phyloP scores from a whole-genome alignment of 352 stramenopile genomes.

The Nothophytophthora sp. region DNA sequence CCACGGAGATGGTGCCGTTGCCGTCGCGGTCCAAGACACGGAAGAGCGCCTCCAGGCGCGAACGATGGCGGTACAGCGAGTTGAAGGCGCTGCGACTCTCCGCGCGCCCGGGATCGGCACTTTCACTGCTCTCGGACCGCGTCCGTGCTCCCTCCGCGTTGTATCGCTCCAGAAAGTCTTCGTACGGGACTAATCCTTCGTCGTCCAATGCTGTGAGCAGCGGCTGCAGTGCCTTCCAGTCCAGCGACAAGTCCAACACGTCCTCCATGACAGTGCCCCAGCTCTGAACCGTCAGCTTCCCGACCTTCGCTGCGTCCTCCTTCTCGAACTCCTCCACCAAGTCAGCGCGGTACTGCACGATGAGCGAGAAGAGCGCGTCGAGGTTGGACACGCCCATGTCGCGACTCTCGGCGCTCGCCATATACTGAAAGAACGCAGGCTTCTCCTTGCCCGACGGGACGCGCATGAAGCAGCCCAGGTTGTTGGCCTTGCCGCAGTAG shows the following conservation, averaged over 20 bases:
- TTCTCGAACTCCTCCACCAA: conserved; percentile 67
- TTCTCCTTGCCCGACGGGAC: conserved; percentile 72
- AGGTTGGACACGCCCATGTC: conserved; percentile 84
- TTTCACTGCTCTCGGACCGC: conserved; percentile 19
- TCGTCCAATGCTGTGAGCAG: conserved; percentile 75
- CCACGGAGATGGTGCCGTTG: conserved; percentile 81
- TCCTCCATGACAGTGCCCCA: conserved; percentile 81
- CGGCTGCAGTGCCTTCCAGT: conserved; percentile 78
- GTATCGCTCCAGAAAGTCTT: conserved; percentile 77
- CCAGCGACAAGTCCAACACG: conserved; percentile 74
- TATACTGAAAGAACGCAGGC: conserved; percentile 88
- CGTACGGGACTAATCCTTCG: conserved; percentile 70
- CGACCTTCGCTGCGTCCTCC: conserved; percentile 38
- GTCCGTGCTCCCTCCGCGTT: conserved; percentile 50
- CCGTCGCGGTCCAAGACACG: conserved; percentile 78
- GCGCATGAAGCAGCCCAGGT: conserved; percentile 88
- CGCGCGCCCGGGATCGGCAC: conserved; percentile 41
- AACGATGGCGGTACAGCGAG: conserved; percentile 80
- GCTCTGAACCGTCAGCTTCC: conserved; percentile 42
- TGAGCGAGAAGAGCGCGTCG: conserved; percentile 85
- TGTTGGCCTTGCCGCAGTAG: conserved; percentile 92
- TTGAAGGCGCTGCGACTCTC: conserved; percentile 78
- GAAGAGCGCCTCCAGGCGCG: conserved; percentile 83
- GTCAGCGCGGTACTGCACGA: conserved; percentile 71
- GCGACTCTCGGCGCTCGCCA: conserved; percentile 77